Evolutionary conservation across 345 rosid genomes (phyloP).

Genomic region (Gossypium australe): DNA sequence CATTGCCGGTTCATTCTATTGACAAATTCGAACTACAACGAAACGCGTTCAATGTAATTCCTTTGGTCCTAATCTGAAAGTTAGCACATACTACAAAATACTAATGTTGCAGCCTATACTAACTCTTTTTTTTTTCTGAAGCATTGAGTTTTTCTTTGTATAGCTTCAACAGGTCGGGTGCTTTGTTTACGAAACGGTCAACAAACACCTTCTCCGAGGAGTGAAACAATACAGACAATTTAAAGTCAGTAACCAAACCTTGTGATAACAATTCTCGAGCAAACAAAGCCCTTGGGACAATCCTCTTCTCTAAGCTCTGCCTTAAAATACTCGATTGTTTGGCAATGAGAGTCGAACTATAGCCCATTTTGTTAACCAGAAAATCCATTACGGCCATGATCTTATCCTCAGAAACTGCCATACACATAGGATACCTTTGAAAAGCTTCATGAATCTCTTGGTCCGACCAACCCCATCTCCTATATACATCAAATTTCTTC

Average conservation of each 20-base stretch:
- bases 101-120: not conserved
- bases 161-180: conserved; percentile 36
- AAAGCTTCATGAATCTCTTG: conserved; percentile 13
- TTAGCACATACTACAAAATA: not conserved
- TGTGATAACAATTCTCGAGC: conserved; percentile 5
- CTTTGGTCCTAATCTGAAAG: no score
- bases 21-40: no score
- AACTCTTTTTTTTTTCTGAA: not conserved
- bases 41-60: no score
- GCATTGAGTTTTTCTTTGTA: conserved; percentile 18
- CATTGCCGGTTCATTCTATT: not conserved
- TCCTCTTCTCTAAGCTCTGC: conserved; percentile 21
- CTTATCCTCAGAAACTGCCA: conserved; percentile 17
- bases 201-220: conserved; percentile 32
- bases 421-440: not conserved
- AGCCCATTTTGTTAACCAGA: conserved; percentile 24
- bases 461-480: conserved; percentile 22
- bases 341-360: not conserved
- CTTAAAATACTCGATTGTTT: not conserved
- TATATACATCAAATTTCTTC: conserved; percentile 14
- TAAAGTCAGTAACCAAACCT: conserved; percentile 17
- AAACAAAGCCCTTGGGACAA: conserved; percentile 18
- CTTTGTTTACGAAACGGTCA: conserved; percentile 22
- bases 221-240: conserved; percentile 28
- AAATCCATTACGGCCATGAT: conserved; percentile 15